phyloP scores from a whole-genome alignment of 2,329 filamentous ascomycete genomes.

The Ceratocystis harringtonii region DNA sequence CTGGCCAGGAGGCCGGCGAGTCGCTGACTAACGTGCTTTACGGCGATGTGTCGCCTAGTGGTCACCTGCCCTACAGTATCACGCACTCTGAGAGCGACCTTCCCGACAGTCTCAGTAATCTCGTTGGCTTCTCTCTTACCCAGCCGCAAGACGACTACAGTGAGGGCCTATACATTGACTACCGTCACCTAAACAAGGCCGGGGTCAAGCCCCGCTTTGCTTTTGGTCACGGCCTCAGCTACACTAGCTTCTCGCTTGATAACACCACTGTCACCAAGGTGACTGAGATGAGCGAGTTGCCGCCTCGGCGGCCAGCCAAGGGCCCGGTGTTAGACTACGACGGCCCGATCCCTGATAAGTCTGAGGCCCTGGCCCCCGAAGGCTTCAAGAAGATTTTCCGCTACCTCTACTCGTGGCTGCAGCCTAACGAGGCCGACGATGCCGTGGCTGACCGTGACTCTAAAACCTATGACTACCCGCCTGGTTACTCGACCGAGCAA shows the following conservation, averaged over 20 bases:
- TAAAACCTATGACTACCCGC: conserved; percentile 45
- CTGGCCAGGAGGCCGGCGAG: conserved; percentile 73
- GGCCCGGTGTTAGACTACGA: conserved; percentile 33
- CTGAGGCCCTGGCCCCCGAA: conserved; percentile 42
- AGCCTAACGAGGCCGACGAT: conserved; percentile 26
- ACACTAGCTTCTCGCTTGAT: conserved; percentile 54
- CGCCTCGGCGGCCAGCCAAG: conserved; percentile 25
- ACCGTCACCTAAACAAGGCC: conserved; percentile 72
- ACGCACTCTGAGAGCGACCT: conserved; percentile 57
- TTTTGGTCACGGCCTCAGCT: conserved; percentile 76
- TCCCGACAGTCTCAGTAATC: conserved; percentile 37
- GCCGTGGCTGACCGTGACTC: conserved; percentile 26
- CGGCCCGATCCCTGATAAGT: conserved; percentile 35
- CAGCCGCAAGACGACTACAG: conserved; percentile 70
- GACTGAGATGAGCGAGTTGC: conserved; percentile 29
- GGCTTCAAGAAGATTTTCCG: conserved; percentile 46
- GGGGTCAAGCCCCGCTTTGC: conserved; percentile 62
- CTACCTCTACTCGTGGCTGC: conserved; percentile 56
- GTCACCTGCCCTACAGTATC: conserved; percentile 79
- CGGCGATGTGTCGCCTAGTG: conserved; percentile 58
- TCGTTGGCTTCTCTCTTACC: conserved; percentile 33
- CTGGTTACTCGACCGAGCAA: conserved; percentile 43
- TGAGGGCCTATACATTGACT: conserved; percentile 73
- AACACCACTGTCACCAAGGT: conserved; percentile 34
- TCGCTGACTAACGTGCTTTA: conserved; percentile 68